Conservation (phyloP, 164 flowering plant species). For the Vitis amurensis region DNA sequence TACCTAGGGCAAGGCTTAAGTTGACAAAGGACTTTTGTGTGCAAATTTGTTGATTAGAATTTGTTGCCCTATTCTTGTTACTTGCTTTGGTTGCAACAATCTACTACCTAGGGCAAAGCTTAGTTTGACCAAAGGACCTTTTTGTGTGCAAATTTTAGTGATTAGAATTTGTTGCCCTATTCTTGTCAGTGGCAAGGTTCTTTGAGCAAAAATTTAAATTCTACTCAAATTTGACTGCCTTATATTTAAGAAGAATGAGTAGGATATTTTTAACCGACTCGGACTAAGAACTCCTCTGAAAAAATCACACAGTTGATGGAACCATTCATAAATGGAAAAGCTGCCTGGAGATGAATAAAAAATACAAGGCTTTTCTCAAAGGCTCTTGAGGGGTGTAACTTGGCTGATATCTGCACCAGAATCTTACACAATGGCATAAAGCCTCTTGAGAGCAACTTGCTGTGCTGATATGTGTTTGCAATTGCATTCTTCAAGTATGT, state of each 20-base stretch:
- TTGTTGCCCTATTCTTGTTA: too few species aligned
- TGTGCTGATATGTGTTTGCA: neutral
- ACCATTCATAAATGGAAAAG: too few species aligned
- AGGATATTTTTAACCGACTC: too few species aligned
- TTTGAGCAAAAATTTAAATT: neutral
- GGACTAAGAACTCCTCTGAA: too few species aligned
- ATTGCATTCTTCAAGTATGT: neutral
- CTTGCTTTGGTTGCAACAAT: neutral
- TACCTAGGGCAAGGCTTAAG: too few species aligned
- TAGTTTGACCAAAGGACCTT: neutral
- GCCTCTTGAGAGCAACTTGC: neutral
- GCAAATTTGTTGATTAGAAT: too few species aligned
- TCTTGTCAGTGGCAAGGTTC: neutral
- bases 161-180: neutral
- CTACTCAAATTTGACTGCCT: neutral
- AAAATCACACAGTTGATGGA: too few species aligned
- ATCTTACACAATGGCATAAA: neutral
- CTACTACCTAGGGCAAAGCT: neutral
- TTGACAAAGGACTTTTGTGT: too few species aligned
- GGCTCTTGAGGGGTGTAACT: too few species aligned
- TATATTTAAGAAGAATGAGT: neutral
- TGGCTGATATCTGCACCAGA: neutral
- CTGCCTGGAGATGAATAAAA: too few species aligned
- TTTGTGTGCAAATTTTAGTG: neutral
- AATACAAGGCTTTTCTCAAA: too few species aligned